These are phyloP conservation scores for Phascolomyces articulosus DNA, from an alignment of 371 early-diverging fungal species.

Conservation along the genomic window DNA sequence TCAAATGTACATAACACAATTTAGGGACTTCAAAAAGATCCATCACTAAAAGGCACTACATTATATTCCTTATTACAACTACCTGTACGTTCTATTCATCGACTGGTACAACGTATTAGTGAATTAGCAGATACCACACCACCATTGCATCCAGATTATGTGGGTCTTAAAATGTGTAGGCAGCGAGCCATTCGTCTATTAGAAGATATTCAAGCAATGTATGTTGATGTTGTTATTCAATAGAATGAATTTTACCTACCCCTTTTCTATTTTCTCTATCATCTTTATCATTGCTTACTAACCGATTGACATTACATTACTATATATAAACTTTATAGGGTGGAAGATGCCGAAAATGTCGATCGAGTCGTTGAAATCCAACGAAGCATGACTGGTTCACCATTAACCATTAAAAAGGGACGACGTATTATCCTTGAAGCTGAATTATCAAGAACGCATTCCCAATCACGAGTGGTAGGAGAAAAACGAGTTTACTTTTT, in stretches of 20 bases:
- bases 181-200: constrained; percentile 26
- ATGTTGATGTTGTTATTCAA: too few relatives aligned
- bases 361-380: constrained; percentile 46
- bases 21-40: constrained; percentile 23
- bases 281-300: too few relatives aligned
- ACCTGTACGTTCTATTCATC: constrained; percentile 41
- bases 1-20: neutral
- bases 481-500: constrained; percentile 40
- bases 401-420: constrained; percentile 37
- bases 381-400: constrained; percentile 33
- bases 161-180: constrained; percentile 32
- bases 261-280: too few relatives aligned
- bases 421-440: constrained; percentile 41
- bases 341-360: constrained; percentile 40
- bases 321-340: constrained; percentile 14
- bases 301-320: too few relatives aligned
- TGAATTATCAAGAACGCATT: constrained; percentile 27
- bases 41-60: constrained; percentile 25
- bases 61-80: constrained; percentile 41
- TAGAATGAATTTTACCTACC: too few relatives aligned
- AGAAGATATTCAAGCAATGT: constrained; percentile 34
- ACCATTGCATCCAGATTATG: constrained; percentile 43
- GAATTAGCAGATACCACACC: constrained; percentile 32
- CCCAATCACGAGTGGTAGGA: constrained; percentile 18
- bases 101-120: constrained; percentile 34